Conservation (phyloP, 176 grass and related monocot genomes). For the Triticum aestivum region DNA sequence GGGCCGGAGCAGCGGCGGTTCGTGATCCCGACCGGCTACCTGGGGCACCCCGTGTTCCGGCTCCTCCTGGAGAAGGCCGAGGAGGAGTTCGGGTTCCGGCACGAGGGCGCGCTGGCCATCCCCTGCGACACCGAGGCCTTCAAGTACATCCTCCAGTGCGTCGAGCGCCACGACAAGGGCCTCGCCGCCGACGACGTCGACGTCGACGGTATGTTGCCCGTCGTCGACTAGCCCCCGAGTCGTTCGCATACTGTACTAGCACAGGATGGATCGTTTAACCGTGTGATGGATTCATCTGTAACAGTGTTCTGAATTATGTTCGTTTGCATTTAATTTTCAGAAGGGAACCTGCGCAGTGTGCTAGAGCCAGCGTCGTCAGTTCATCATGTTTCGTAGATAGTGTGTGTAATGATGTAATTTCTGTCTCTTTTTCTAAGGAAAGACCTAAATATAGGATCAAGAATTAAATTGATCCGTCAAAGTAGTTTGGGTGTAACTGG, state of each 20-base stretch:
- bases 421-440: neutral
- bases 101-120: conserved; percentile 62
- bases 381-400: neutral
- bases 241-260: neutral
- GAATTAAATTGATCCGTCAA: conserved; percentile 16
- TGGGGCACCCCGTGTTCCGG: conserved; percentile 70
- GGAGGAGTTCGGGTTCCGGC: conserved; percentile 72
- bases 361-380: neutral
- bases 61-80: conserved; percentile 85
- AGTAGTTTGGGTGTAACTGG: neutral
- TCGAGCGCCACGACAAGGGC: conserved; percentile 48
- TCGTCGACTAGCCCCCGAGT: neutral
- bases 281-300: neutral
- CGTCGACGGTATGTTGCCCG: neutral
- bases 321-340: neutral
- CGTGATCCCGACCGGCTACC: conserved; percentile 79
- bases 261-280: neutral
- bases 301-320: neutral
- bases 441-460: neutral
- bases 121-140: conserved; percentile 82
- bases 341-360: neutral
- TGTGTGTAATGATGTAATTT: neutral
- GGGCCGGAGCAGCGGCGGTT: conserved; percentile 70
- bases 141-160: conserved; percentile 93
- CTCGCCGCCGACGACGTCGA: neutral